Conservation (phyloP, 495 filamentous ascomycete species). For the Xylaria longipes region DNA sequence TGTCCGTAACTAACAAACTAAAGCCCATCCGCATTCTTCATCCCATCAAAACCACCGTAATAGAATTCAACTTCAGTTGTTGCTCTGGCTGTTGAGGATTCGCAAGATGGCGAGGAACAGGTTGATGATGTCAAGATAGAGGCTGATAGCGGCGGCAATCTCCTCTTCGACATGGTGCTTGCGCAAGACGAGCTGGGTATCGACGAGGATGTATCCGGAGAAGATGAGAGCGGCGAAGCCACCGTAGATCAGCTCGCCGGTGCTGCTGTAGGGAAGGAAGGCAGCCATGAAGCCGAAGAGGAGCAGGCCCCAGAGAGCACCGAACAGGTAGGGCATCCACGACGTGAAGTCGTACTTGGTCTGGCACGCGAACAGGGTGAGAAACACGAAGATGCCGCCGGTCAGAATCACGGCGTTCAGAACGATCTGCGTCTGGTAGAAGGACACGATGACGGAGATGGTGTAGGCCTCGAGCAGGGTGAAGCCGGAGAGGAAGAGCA, state of each 20-base stretch:
- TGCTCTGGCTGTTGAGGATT: slow-evolving; percentile 86
- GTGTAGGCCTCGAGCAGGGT: slow-evolving; percentile 93
- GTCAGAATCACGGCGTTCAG: slow-evolving; percentile 91
- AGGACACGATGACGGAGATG: slow-evolving; percentile 88
- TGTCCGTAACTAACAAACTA: not conserved
- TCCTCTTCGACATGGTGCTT: slow-evolving; percentile 99
- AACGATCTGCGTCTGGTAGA: slow-evolving; percentile 81
- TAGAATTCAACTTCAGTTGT: slow-evolving; percentile 64
- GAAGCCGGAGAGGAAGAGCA: slow-evolving; percentile 91
- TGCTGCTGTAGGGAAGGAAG: slow-evolving; percentile 82
- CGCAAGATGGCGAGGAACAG: slow-evolving; percentile 91
- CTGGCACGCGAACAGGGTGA: slow-evolving; percentile 96
- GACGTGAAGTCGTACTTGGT: slow-evolving; percentile 97
- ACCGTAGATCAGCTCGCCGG: slow-evolving; percentile 82
- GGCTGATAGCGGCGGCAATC: slow-evolving; percentile 92
- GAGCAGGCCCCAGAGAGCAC: slow-evolving; percentile 85
- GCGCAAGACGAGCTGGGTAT: slow-evolving; percentile 93
- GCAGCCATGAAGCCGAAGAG: slow-evolving; percentile 88
- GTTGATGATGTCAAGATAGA: slow-evolving; percentile 97
- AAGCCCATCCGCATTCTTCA: not conserved
- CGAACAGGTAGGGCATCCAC: slow-evolving; percentile 96
- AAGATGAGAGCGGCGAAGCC: slow-evolving; percentile 85
- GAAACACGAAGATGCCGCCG: slow-evolving; percentile 87
- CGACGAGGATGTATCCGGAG: slow-evolving; percentile 90
- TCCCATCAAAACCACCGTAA: not conserved